phyloP scores from a whole-genome alignment of 1,139 yeast genomes.

The Candida sp. region DNA sequence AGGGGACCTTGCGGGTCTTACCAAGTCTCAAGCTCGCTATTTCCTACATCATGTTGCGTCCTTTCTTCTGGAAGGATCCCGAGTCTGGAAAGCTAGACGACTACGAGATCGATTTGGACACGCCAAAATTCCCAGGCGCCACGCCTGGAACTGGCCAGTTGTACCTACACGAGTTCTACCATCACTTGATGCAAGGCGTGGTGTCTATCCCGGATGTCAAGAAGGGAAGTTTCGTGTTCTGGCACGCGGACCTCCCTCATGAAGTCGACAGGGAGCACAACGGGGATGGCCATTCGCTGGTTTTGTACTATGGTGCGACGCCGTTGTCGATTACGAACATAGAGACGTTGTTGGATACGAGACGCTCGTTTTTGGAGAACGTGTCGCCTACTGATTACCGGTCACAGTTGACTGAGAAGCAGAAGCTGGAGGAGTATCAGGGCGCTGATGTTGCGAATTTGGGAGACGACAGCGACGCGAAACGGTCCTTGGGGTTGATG shows the following conservation, averaged over 20 bases:
- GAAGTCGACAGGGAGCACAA: conserved; percentile 48
- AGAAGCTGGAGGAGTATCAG: conserved; percentile 15
- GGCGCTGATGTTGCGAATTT: conserved; percentile 21
- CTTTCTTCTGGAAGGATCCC: conserved; percentile 41
- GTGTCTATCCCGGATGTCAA: conserved; percentile 36
- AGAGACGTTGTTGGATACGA: conserved; percentile 18
- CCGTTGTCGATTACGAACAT: conserved; percentile 19
- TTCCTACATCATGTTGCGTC: conserved; percentile 47
- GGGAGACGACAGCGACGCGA: conserved; percentile 20
- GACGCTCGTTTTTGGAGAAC: conserved; percentile 15
- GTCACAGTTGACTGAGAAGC: conserved; percentile 17
- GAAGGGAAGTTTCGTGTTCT: conserved; percentile 49
- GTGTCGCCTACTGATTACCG: conserved; percentile 20
- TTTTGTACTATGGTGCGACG: conserved; percentile 24
- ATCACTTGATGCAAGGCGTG: conserved; percentile 31
- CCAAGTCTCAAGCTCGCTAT: conserved; percentile 42
- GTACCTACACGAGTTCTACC: conserved; percentile 23
- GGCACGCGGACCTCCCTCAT: conserved; percentile 55
- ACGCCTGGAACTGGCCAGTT: conserved; percentile 25
- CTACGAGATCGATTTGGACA: conserved; percentile 25
- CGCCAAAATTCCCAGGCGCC: conserved; percentile 27
- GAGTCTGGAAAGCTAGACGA: conserved; percentile 13
- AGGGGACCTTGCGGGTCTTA: conserved; percentile 46
- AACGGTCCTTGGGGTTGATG: conserved; percentile 26
- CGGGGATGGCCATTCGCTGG: conserved; percentile 44